Percentiles rank a stretch among this genome's conserved stretches.
Evolutionary conservation across 208 protist species (phyloP).

Genomic region (Zelonia costaricensis): DNA sequence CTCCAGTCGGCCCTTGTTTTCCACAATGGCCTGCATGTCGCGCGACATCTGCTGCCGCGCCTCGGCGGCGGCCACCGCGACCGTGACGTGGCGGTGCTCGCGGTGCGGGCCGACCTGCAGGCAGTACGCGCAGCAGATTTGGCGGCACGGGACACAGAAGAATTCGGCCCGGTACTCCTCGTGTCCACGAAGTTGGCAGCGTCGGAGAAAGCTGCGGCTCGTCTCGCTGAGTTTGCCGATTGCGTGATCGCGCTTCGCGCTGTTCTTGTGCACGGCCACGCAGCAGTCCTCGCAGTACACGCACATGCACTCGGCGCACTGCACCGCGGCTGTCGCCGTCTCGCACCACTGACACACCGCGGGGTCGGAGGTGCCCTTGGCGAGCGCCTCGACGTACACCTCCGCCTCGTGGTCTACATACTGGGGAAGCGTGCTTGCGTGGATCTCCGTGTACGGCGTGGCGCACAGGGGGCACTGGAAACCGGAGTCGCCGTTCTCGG

Average conservation of each 20-base stretch:
- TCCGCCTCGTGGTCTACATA: slow-evolving; percentile 47
- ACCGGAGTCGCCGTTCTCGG: slow-evolving; percentile 33
- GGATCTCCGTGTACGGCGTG: slow-evolving; percentile 31
- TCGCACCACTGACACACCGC: slow-evolving; percentile 85
- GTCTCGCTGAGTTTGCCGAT: slow-evolving; percentile 35
- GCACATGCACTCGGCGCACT: slow-evolving; percentile 73
- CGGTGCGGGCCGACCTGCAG: slow-evolving; percentile 76
- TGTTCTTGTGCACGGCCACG: slow-evolving; percentile 73
- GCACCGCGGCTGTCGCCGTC: slow-evolving; percentile 34
- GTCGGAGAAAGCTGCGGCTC: slow-evolving; percentile 39
- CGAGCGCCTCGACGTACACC: slow-evolving; percentile 45
- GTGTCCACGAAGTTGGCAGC: slow-evolving; percentile 56
- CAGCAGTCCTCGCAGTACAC: slow-evolving; percentile 75
- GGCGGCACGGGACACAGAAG: slow-evolving; percentile 68
- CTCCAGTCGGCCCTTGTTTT: slow-evolving; percentile 53
- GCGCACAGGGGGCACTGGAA: slow-evolving; percentile 65
- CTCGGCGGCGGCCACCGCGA: slow-evolving; percentile 51
- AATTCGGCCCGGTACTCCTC: slow-evolving; percentile 86
- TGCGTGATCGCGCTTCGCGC: slow-evolving; percentile 63
- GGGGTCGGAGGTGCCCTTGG: slow-evolving; percentile 30
- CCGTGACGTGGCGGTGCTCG: slow-evolving; percentile 53
- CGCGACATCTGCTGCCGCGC: slow-evolving; percentile 57
- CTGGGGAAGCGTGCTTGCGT: slow-evolving; percentile 27
- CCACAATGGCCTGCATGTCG: slow-evolving; percentile 46
- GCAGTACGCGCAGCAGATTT: slow-evolving; percentile 89